A percentile compares a stretch with the other conserved stretches of the same genome.
Conservation (phyloP, 2,329 filamentous ascomycete genomes). For the Onygenales sp. region DNA sequence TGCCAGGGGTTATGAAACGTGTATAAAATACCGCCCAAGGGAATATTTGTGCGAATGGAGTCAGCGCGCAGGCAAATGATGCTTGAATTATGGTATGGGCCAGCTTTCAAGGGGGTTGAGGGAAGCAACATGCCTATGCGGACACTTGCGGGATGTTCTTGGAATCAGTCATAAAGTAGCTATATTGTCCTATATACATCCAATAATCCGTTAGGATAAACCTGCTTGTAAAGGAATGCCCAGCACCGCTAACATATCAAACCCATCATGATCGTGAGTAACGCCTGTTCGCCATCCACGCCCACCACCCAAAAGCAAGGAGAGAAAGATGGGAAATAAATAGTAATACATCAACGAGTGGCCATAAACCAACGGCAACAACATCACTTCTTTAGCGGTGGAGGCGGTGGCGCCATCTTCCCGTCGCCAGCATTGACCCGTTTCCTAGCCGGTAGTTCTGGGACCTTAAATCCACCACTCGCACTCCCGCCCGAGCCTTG, state of each 20-base stretch:
- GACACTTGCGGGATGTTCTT: too few species aligned
- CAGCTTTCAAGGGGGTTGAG: too few species aligned
- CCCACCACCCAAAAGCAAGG: slow-evolving; percentile 1
- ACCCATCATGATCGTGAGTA: not conserved
- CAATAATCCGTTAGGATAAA: too few species aligned
- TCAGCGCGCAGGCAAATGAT: too few species aligned
- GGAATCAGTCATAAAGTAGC: too few species aligned
- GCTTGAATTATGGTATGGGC: too few species aligned
- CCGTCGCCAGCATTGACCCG: slow-evolving; percentile 56
- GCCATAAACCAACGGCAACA: not conserved
- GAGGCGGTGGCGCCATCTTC: slow-evolving; percentile 42
- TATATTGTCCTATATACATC: too few species aligned
- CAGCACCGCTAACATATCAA: not conserved
- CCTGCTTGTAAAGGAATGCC: too few species aligned
- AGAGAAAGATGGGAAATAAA: not conserved
- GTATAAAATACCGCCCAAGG: too few species aligned
- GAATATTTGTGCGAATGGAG: too few species aligned
- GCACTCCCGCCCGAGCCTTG: slow-evolving; percentile 14
- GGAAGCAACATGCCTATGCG: too few species aligned
- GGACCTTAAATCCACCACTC: slow-evolving; percentile 61
- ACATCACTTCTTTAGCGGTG: slow-evolving; percentile 18
- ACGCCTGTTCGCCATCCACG: slow-evolving; percentile 1
- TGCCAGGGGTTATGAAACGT: too few species aligned
- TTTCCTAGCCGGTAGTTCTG: slow-evolving; percentile 63
- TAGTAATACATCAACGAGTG: not conserved